Evolutionary conservation across 148 eudicot genomes (phyloP), one percentile per base, ranked within the genome.

Genomic region (Camellia sinensis): DNA sequence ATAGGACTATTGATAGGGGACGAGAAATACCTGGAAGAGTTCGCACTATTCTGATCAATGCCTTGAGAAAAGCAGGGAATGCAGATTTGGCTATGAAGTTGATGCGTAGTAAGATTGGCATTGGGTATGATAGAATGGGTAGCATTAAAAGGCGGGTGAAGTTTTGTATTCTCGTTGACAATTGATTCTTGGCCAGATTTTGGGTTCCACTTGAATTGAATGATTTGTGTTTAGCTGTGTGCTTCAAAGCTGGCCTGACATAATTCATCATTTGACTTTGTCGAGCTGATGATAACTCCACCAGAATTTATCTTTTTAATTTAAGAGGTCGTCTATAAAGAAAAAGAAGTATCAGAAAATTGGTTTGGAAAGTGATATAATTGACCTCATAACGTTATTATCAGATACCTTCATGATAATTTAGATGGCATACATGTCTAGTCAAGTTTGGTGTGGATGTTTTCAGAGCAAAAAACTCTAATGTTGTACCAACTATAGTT

Each of bases 91-190:
- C 99, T 21, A 86, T 96, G 90, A 96, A 93, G 81, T 81, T 96
- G 90, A 84, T 93, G 97, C 99, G 93, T 78, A 92, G 97, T 80
- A 96, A 96, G 88, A 90, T 93, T 84, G 99, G 98, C 48, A 91
- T 96, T 70, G 99, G 99, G 18, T 96, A 93, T 84, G 95, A 96
- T 84, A 90, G 98, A 84, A 76, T 80, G 84, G 92, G 97, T 53
- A 96, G 97, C 79, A 82, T 96, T 75, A 96, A 93, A 83, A 89
- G 87, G 77, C 81, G 99, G 75, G 98, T 96, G 21, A 94, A 92
- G 80, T 96, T 93, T 78, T 85, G 86, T 70, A 84, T 79, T 76
- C 89, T 96, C 61, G 82, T 96, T 60, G 83, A 88, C 37, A 79
- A 56, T 80, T 95, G 88, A 84, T 62, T 78, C 10, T 74, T 46